A percentile compares a stretch with the other conserved stretches of the same genome.
Evolutionary conservation across 169 alveolate species (phyloP).

Genomic region (Plasmodium malariae): DNA sequence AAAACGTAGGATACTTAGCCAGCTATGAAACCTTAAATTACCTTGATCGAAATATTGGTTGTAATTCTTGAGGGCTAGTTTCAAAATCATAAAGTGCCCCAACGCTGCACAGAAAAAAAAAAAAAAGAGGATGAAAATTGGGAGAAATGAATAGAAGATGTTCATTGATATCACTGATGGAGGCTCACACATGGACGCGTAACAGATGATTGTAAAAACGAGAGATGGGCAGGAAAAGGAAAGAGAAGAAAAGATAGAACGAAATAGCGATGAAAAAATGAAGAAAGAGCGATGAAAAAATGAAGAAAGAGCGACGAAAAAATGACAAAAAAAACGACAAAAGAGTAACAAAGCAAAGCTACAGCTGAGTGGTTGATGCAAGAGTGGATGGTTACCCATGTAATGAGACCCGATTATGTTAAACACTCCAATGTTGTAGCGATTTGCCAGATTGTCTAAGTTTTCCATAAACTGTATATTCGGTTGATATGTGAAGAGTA

Average conservation of each 20-base stretch:
- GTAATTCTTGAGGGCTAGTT: slow-evolving; percentile 31
- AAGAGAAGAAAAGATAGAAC: not conserved
- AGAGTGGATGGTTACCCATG: slow-evolving; percentile 21
- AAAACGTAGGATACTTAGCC: slow-evolving; percentile 42
- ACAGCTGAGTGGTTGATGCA: no score
- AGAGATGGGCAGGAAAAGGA: not conserved
- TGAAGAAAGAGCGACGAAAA: not conserved
- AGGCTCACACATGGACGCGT: not conserved
- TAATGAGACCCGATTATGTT: slow-evolving; percentile 38
- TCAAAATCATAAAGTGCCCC: slow-evolving; percentile 32
- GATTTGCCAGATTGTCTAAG: not conserved
- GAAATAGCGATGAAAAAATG: not conserved
- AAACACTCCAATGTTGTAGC: slow-evolving; percentile 27
- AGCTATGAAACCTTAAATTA: slow-evolving; percentile 17
- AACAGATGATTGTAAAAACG: not conserved
- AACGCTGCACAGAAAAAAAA: slow-evolving; percentile 11
- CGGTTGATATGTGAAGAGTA: slow-evolving; percentile 35
- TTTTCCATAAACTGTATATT: slow-evolving; percentile 24
- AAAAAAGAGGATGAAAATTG: not conserved
- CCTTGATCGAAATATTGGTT: slow-evolving; percentile 26
- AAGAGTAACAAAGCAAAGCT: not conserved
- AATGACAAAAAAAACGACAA: not conserved
- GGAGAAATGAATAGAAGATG: not conserved
- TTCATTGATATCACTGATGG: not conserved
- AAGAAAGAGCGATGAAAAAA: not conserved